Percentiles rank a stretch among this genome's conserved stretches.
Evolutionary conservation across 805 yeast genomes (phyloP).

Genomic region (Candida qinlingensis): DNA sequence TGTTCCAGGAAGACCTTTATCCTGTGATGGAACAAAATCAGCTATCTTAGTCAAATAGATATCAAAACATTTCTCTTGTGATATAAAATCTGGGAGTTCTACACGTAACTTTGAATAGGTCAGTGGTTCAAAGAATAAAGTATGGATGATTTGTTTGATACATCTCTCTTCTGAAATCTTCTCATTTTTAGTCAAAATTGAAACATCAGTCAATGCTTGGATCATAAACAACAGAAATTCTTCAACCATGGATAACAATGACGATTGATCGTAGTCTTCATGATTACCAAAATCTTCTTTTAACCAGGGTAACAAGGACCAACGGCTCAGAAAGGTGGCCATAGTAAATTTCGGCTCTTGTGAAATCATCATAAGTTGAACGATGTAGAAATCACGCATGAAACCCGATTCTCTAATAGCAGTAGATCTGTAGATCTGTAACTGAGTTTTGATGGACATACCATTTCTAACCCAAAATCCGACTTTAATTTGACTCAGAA

Average conservation of each 20-base stretch:
- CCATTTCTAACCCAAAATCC: conserved; percentile 97
- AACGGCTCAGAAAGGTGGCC: conserved; percentile 56
- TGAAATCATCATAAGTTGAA: conserved; percentile 55
- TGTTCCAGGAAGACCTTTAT: conserved; percentile 52
- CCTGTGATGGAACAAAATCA: conserved; percentile 55
- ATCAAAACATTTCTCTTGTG: conserved; percentile 71
- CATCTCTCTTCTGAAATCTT: conserved; percentile 48
- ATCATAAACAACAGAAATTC: conserved; percentile 71
- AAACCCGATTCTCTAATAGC: conserved; percentile 81
- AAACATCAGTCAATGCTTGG: conserved; percentile 61
- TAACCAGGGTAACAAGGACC: conserved; percentile 60
- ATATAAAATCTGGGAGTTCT: conserved; percentile 70
- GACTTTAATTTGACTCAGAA: conserved; percentile 76
- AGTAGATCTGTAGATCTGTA: conserved; percentile 70
- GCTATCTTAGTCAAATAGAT: conserved; percentile 52
- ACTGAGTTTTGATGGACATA: conserved; percentile 68
- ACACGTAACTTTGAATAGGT: conserved; percentile 65
- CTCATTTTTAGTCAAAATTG: conserved; percentile 46
- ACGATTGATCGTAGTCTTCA: conserved; percentile 39
- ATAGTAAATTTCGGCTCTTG: conserved; percentile 53
- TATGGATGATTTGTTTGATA: conserved; percentile 71
- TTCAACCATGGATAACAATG: conserved; percentile 63
- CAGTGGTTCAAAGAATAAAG: conserved; percentile 70
- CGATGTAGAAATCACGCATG: conserved; percentile 67
- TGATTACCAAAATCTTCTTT: conserved; percentile 34